Conservation (phyloP, 306 rosid genomes). For the Quercus dentata region DNA sequence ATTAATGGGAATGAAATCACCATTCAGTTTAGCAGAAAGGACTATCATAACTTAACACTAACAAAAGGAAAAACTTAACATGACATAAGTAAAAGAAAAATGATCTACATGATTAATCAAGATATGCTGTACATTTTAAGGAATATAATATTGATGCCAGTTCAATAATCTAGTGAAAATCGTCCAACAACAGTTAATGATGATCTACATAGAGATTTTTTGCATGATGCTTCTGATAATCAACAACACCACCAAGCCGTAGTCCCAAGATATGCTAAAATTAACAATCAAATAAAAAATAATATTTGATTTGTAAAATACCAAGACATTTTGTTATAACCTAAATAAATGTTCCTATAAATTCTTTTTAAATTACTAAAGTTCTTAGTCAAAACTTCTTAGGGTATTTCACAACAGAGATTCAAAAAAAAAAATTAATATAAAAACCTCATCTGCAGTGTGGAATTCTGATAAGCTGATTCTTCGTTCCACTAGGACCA, state of each 20-base stretch:
- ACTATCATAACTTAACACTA: no score
- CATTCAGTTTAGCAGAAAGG: no score
- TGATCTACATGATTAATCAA: neutral
- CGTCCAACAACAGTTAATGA: neutral
- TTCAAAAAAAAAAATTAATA: neutral
- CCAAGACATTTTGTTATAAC: neutral
- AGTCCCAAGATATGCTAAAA: no score
- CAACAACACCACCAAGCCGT: no score
- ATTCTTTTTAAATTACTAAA: neutral
- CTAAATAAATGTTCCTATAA: neutral
- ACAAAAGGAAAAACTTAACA: no score
- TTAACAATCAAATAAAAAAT: no score
- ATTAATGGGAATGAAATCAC: neutral
- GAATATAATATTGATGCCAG: neutral
- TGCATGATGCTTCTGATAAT: no score
- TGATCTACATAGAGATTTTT: no score
- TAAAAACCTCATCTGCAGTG: conserved; percentile 80
- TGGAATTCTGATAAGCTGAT: conserved; percentile 82
- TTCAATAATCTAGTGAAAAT: neutral
- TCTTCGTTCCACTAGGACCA: conserved; percentile 68
- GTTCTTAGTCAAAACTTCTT: neutral
- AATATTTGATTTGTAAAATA: neutral
- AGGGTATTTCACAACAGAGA: neutral
- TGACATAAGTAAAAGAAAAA: neutral
- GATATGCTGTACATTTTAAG: neutral